A percentile compares a stretch with the other conserved stretches of the same genome.
phyloP scores from a whole-genome alignment of 306 rosid species.

The Ammopiptanthus mongolicus region DNA sequence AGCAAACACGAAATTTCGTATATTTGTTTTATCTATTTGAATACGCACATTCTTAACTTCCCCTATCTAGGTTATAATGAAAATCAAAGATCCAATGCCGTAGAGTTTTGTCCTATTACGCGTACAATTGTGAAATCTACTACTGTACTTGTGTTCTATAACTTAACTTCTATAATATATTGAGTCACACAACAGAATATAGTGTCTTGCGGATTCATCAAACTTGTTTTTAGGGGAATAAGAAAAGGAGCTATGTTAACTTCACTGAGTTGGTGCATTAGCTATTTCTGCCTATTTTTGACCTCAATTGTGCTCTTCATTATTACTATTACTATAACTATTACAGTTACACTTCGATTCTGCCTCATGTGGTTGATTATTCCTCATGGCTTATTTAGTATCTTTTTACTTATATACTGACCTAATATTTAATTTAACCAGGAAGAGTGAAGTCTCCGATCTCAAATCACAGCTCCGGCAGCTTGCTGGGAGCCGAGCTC shows the following conservation, averaged over 20 bases:
- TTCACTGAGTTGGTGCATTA: constrained; percentile 27
- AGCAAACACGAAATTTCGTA: constrained; percentile 8
- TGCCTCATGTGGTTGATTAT: not conserved
- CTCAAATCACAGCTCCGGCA: constrained; percentile 90
- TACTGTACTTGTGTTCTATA: not conserved
- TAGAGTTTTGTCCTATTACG: constrained; percentile 20
- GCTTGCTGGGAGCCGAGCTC: constrained; percentile 98
- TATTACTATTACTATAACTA: not conserved
- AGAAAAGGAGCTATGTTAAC: constrained; percentile 16
- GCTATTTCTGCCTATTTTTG: not conserved
- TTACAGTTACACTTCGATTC: not conserved
- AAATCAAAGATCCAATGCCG: constrained; percentile 18
- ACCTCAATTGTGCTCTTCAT: not conserved
- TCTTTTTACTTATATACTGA: not conserved
- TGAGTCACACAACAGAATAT: not conserved
- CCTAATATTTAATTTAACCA: constrained; percentile 30
- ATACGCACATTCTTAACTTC: not conserved
- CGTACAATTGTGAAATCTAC: not conserved
- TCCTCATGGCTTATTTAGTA: not conserved
- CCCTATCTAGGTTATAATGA: constrained; percentile 10
- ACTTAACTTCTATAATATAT: not conserved
- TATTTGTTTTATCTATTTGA: not conserved
- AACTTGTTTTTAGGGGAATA: not conserved
- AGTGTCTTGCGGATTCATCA: not conserved
- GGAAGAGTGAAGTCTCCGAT: constrained; percentile 98